Base-by-base conservation (phyloP, 148 eudicot species). In the Camellia granthamiana region DNA sequence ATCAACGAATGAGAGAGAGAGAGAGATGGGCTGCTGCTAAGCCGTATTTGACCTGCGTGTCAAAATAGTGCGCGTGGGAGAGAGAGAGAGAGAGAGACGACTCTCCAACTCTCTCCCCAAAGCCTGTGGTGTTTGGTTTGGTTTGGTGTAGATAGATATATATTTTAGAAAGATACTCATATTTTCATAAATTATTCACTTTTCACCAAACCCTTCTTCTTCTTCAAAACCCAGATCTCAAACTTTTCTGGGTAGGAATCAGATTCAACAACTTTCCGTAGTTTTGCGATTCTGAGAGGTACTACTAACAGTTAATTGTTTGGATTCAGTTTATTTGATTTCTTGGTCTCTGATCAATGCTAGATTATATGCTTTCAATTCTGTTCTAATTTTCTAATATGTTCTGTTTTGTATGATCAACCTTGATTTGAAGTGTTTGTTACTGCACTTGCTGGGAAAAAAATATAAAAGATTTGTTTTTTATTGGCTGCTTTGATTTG, bases 211-310 rank as follows among this genome's bases (percentile, higher is more conserved):
- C 18, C 42, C 23, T 0, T 74, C 41, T 54, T 74, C 41, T 54
- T 73, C 68, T 69, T 3, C 74, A 30, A 70, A 41, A 38, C 81
- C 85, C 90, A 79, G 66, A 69, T 85, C 83, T 15, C 74, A 74
- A 69, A 56, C 3, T 69, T 85, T 81, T 85, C 86, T 81, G 82
- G 85, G 81, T 66, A 44, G 44, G 10, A 1, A 18, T 84, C 85
- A 60, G 75, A 83, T 68, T 77, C 80, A 16, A 23, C 49, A 65
- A 14, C 44, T 65, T 68, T 59, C 74, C 15, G 54, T 66, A 70
- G 81, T 54, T 80, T 49, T 13, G 63, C 6, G 72, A 21, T 70
- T 43, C 30, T 14, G 23, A 69, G 19, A 69, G 73, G 73, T 69
- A 69, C 18, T 69, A 69, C 18, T 14, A 14, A 15, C 73, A 69